Evolutionary conservation across 1,284 basidiomycete genomes (phyloP).

Genomic region (Melampsora larici-populina): DNA sequence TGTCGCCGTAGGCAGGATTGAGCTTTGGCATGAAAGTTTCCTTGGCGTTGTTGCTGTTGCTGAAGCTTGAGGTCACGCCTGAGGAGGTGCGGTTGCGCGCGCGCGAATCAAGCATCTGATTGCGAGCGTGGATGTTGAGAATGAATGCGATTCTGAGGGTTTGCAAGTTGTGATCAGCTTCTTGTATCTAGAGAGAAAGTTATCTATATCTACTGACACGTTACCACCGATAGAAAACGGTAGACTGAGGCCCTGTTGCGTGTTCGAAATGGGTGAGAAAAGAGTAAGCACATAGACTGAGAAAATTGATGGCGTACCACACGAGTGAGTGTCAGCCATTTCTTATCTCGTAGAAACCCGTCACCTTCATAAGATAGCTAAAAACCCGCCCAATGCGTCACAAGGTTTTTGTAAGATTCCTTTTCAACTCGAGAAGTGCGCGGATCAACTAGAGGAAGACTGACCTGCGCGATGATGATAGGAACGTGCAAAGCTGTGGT

Average conservation of each 20-base stretch:
- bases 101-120: too few relatives aligned
- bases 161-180: too few relatives aligned
- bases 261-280: not conserved
- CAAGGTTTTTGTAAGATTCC: not conserved
- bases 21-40: too few relatives aligned
- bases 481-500: not conserved
- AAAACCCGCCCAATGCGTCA: not conserved
- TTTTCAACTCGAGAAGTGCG: not conserved
- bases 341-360: not conserved
- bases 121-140: too few relatives aligned
- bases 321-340: not conserved
- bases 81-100: too few relatives aligned
- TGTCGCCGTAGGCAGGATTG: too few relatives aligned
- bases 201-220: not conserved
- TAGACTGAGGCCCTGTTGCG: not conserved
- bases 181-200: too few relatives aligned
- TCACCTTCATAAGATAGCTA: not conserved
- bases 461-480: not conserved
- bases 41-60: too few relatives aligned
- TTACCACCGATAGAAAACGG: not conserved
- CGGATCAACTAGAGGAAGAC: not conserved
- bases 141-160: too few relatives aligned
- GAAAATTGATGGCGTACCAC: not conserved
- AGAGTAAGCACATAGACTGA: not conserved
- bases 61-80: too few relatives aligned